Evolutionary conservation across 179 eudicot genomes (phyloP), one percentile per base, ranked within the genome.

Genomic region (Drosera spatulata): DNA sequence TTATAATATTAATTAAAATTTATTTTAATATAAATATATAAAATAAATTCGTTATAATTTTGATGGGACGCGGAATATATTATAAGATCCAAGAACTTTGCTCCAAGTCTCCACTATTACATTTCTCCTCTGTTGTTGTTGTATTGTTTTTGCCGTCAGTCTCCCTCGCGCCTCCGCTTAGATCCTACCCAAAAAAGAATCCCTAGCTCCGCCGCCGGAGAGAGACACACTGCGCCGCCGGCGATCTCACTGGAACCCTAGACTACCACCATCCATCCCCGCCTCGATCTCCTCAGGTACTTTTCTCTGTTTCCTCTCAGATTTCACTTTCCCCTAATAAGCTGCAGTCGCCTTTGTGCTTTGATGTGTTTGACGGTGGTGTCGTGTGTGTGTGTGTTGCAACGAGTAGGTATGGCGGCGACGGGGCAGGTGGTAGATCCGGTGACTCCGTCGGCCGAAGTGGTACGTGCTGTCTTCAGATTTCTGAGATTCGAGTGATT

Each of bases 361-460:
- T 51, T 51, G 15, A 12, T 51, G 4, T 5, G 37, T 22, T n/a
- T 51, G 2, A 15, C 55, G 13, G 52, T 49, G 10, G 52, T n/a
- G 1, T 49, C 5, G 33, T 10, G 11, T 50, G 12, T 7, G 45
- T 43, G 5, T 43, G 8, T 43, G 45, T 5, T 51, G 15, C 22
- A 51, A 1, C 4, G 37, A 51, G 13, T 4, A 10, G 5, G 14
- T 49, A 61, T 61, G 64, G 64, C 64, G 14, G 45, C 55, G 8
- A 5, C 64, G 50, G 47, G 54, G 22, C 64, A 50, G 55, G 55
- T 43, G 55, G 55, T 43, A 52, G 66, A 62, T 6, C 13, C 46
- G 42, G 58, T 46, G 10, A 39, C 46, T 14, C 66, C 50, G 15
- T 41, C 66, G 1, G 58, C 66, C 43, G 66, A 53, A 52, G 58